Base-by-base conservation (phyloP, 1,284 basidiomycete species). In the Tremellales sp. region DNA sequence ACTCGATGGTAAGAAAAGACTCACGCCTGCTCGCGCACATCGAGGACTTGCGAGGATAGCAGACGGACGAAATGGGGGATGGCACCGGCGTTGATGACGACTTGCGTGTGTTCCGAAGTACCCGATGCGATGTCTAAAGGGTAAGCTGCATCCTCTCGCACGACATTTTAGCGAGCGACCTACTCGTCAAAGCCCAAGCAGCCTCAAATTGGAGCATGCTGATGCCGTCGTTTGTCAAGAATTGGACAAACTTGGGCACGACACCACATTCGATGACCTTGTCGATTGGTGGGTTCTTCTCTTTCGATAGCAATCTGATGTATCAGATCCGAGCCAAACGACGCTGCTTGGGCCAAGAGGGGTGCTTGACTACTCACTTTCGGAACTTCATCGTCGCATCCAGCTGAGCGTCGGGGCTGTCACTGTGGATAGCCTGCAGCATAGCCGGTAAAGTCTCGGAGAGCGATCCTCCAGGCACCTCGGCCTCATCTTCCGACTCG, bases 261-360 rank as follows among this genome's bases (percentile, higher is more conserved):
- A 99, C 94, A 54, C 90, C 89, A 75, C 92, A 96, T 65, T 92
- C 89, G 73, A 99, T 98, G 62, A 99, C 96, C 68, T 86, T 85
- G 75, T 98, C 96, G 73, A 99, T 99, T n/a, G 94, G 94, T 33
- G 94, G 94, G 74, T 97, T 99, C 80, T 93, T 94, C 79, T 99
- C 94, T 80, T 99, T 99, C 62, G 94, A 97, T 53, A 98, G 83
- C 41, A 96, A 80, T 73, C 71, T 73, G 42, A 11, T 15, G 40
- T 33, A 25, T 54, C 39, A 55, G 51, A 46, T 17, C 17, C 10
- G 23, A 33, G 43, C 3, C 37, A 4, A 15, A n/a, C n/a, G n/a
- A n/a, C n/a, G n/a, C n/a, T n/a, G n/a, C n/a, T n/a, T n/a, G n/a
- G 10, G 31, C 19, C 44, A 36, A 22, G 8, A 23, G 6, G 4